Percentiles rank a stretch among this genome's conserved stretches.
Conservation (phyloP, 768 basidiomycete genomes). For the Albatrellus ellisii region DNA sequence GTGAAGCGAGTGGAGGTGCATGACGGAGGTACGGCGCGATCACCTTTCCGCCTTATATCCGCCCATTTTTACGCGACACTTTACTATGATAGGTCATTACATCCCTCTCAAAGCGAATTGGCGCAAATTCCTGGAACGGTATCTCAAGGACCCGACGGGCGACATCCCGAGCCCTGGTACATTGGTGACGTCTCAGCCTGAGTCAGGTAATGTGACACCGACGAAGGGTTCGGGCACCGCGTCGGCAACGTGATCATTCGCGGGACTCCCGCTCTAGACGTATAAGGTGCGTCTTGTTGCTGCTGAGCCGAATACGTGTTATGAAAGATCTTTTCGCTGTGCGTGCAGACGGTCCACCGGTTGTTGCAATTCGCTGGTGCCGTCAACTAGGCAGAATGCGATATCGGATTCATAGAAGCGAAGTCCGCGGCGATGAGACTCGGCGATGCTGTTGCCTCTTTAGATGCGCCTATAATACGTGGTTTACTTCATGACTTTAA, state of each 20-base stretch:
- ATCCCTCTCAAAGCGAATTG: conserved; percentile 68
- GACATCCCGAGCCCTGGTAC: conserved; percentile 32
- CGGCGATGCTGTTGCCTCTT: too few species aligned
- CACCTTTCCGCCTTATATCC: background rate
- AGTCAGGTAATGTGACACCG: conserved; percentile 38
- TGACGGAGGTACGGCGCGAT: conserved; percentile 52
- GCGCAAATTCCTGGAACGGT: conserved; percentile 63
- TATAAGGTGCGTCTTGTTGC: background rate
- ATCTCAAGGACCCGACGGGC: conserved; percentile 38
- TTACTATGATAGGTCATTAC: conserved; percentile 52
- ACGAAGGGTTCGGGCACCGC: background rate
- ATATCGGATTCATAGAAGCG: too few species aligned
- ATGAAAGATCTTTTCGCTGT: too few species aligned
- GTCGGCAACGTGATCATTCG: background rate
- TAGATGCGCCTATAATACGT: too few species aligned
- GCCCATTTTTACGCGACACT: background rate
- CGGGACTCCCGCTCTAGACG: background rate
- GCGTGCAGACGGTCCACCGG: too few species aligned
- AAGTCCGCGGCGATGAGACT: too few species aligned
- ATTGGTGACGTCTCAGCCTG: conserved; percentile 21
- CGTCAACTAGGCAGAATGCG: too few species aligned
- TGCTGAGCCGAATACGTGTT: too few species aligned
- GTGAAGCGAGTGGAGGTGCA: conserved; percentile 61
- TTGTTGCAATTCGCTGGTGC: too few species aligned
- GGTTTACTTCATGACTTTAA: too few species aligned